A percentile compares a stretch with the other conserved stretches of the same genome.
Evolutionary conservation across 169 alveolate genomes (phyloP).

Genomic region (Toxoplasma gondii): DNA sequence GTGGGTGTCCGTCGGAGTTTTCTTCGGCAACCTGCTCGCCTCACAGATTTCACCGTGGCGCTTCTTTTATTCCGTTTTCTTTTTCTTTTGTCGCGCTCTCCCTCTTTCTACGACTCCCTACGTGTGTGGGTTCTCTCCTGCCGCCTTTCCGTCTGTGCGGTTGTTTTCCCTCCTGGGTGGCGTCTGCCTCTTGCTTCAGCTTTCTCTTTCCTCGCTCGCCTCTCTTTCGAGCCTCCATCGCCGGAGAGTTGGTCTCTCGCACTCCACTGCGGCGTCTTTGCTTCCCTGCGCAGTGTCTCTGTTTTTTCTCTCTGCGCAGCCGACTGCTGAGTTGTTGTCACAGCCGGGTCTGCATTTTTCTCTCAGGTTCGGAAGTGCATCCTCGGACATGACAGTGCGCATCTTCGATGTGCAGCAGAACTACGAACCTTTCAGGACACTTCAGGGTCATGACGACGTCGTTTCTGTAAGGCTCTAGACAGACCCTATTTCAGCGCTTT

Average conservation of each 20-base stretch:
- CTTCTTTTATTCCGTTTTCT: too few species aligned
- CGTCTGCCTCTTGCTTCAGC: too few species aligned
- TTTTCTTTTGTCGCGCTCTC: too few species aligned
- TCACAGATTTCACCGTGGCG: too few species aligned
- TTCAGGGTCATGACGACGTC: conserved; percentile 45
- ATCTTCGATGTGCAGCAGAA: conserved; percentile 57
- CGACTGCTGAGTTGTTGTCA: not conserved
- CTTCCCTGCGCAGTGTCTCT: not conserved
- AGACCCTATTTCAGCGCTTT: not conserved
- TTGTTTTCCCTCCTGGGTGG: too few species aligned
- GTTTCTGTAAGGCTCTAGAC: conserved; percentile 21
- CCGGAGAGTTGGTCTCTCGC: not conserved
- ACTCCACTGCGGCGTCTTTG: not conserved
- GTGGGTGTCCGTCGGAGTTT: not conserved
- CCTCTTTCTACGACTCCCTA: too few species aligned
- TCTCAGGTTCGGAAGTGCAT: conserved; percentile 44
- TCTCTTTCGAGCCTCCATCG: too few species aligned
- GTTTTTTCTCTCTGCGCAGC: not conserved
- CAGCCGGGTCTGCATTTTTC: not conserved
- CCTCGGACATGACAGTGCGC: conserved; percentile 47
- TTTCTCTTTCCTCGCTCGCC: too few species aligned
- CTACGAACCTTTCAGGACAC: conserved; percentile 36
- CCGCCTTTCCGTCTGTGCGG: too few species aligned
- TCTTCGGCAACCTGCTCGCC: too few species aligned
- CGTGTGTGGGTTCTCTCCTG: too few species aligned